Evolutionary conservation across 2,329 filamentous ascomycete species (phyloP).

Genomic region (Pseudogymnoascus sp.): DNA sequence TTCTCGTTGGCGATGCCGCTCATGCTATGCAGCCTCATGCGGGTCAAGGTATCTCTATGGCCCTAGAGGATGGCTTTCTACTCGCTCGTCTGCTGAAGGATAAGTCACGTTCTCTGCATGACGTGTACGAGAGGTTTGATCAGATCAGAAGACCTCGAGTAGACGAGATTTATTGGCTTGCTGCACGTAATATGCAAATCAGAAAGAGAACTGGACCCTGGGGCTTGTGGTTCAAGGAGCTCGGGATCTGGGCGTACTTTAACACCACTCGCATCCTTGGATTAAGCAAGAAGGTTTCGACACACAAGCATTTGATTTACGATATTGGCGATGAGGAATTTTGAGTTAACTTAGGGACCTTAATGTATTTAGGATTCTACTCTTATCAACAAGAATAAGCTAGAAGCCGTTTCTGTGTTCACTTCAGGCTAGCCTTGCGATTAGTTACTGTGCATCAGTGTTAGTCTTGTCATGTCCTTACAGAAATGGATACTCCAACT

Average conservation of each 20-base stretch:
- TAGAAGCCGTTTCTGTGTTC: no score
- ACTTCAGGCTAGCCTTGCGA: no score
- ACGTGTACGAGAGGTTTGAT: conserved; percentile 24
- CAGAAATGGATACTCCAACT: not conserved
- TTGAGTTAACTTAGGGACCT: not conserved
- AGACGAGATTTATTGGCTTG: conserved; percentile 21
- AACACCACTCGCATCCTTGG: conserved; percentile 19
- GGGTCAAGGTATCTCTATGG: conserved; percentile 48
- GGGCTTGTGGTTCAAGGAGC: conserved; percentile 26
- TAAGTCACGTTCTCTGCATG: conserved; percentile 12
- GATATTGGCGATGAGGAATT: conserved; percentile 24
- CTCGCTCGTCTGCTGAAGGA: conserved; percentile 24
- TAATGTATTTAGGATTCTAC: not conserved
- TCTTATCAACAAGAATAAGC: no score
- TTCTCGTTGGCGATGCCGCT: conserved; percentile 49
- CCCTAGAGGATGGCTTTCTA: conserved; percentile 44
- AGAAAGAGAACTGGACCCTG: conserved; percentile 23
- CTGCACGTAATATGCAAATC: conserved; percentile 21
- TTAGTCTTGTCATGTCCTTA: not conserved
- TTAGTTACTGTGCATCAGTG: not conserved
- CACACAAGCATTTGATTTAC: conserved; percentile 25
- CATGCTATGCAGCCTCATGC: conserved; percentile 46
- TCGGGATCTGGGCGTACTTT: conserved; percentile 15
- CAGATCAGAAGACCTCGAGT: conserved; percentile 27
- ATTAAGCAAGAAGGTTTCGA: conserved; percentile 18